These are phyloP conservation scores for Plasmodium knowlesi DNA, from an alignment of 169 alveolate species.

Conservation along the genomic window DNA sequence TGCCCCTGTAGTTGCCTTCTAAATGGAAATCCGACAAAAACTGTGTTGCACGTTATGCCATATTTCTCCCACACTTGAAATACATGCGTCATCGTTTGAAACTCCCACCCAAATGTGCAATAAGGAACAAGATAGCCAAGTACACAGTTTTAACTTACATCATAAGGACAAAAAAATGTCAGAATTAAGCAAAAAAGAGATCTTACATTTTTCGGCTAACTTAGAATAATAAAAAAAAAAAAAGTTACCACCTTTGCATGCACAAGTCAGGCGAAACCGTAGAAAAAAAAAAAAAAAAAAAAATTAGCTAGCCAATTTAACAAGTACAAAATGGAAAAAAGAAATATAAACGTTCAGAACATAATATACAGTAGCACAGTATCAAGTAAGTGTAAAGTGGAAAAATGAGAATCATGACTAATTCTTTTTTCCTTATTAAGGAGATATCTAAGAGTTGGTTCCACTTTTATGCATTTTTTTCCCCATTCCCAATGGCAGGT, in stretches of 20 bases:
- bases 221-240: slow-evolving; percentile 16
- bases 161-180: slow-evolving; percentile 23
- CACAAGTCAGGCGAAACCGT: slow-evolving; percentile 7
- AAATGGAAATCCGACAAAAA: background rate
- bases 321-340: slow-evolving; percentile 58
- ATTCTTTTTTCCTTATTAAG: background rate
- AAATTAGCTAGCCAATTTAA: background rate
- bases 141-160: slow-evolving; percentile 1
- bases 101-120: background rate
- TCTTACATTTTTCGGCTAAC: slow-evolving; percentile 1
- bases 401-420: background rate
- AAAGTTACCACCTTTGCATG: background rate
- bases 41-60: background rate
- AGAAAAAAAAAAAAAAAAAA: slow-evolving; percentile 1
- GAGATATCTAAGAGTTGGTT: background rate
- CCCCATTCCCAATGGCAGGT: slow-evolving; percentile 10
- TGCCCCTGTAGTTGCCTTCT: background rate
- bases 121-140: background rate
- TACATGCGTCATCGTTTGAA: background rate
- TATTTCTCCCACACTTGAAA: background rate
- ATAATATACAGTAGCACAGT: slow-evolving; percentile 73
- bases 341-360: slow-evolving; percentile 48
- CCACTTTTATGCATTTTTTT: background rate
- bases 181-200: slow-evolving; percentile 6
- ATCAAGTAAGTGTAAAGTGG: slow-evolving; percentile 69